Evolutionary conservation across 176 grass and related monocot species (phyloP), one percentile per base, ranked within the genome.

Genomic region (Cenchrus fungigraminus): DNA sequence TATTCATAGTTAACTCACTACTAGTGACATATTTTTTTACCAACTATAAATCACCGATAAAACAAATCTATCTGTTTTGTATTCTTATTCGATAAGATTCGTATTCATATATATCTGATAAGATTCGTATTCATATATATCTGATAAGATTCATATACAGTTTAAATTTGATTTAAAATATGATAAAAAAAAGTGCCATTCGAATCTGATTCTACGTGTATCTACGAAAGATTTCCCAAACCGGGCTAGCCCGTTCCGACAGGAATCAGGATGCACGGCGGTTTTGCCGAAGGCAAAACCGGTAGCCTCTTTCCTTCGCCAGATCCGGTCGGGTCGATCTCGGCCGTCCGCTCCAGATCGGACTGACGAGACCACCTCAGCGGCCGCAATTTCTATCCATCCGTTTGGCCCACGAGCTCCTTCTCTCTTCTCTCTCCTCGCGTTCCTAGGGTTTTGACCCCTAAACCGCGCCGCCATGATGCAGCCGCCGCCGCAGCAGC

Each of bases 381-480:
- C 46, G 25, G 3, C 71, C 9, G 71, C 59, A 28, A 56, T 19
- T 52, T 76, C 66, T 76, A 76, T 77, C 73, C 34, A 66, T 46
- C 59, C 32, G 49, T 76, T 66, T 67, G 49, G 12, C 59, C 71
- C 46, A 31, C 9, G 28, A n/a, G 29, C 58, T 51, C 56, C 8
- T 4, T 6, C 43, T 0, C 10, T 73, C 47, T 19, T 43, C 43
- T 59, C 15, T 34, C 25, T 6, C 52, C 22, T 44, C 66, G 20
- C 54, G 25, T 42, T 9, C 29, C 5, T 84, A 84, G 83, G 83
- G 83, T 84, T 84, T 84, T 77, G 50, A 68, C 50, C 76, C 83
- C 50, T 58, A 84, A 32, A 84, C 82, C 73, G 47, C 73, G 64
- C 73, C 63, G 51, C 73, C 63, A 85, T 85, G 83, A 78, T 85